Percentiles rank a stretch among this genome's conserved stretches.
phyloP scores from a whole-genome alignment of 2,329 filamentous ascomycete genomes.

The Diatrype stigma region DNA sequence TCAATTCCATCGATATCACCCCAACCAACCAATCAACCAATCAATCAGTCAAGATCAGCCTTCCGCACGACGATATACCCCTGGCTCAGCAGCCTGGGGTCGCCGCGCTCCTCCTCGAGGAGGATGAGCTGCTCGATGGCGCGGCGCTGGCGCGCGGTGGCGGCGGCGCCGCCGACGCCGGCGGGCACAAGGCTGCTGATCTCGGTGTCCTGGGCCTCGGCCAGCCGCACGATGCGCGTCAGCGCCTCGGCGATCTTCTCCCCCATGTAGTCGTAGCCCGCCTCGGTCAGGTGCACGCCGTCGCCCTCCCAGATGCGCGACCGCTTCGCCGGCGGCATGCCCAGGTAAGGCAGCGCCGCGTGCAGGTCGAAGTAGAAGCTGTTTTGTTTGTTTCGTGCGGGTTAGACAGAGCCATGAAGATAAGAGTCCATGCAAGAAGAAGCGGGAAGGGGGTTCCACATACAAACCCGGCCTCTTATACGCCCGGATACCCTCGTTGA shows the following conservation, averaged over 20 bases:
- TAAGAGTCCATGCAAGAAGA: background rate
- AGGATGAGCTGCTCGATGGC: constrained; percentile 33
- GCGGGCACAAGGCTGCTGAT: constrained; percentile 25
- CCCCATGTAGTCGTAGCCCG: constrained; percentile 61
- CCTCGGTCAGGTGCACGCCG: constrained; percentile 52
- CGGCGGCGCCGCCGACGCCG: constrained; percentile 18
- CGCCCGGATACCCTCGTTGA: constrained; percentile 51
- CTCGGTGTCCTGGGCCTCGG: constrained; percentile 27
- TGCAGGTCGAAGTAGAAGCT: constrained; percentile 56
- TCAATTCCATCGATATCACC: background rate
- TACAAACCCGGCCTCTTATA: constrained; percentile 50
- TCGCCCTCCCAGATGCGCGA: constrained; percentile 54
- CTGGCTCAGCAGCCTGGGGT: constrained; percentile 41
- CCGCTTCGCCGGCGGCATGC: constrained; percentile 41
- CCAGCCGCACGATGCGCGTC: constrained; percentile 38
- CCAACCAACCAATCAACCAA: constrained; percentile 1
- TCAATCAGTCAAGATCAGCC: constrained; percentile 44
- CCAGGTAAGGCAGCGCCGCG: constrained; percentile 49
- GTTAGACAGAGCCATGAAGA: background rate
- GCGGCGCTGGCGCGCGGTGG: constrained; percentile 21
- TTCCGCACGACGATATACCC: constrained; percentile 53
- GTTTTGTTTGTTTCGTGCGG: no score
- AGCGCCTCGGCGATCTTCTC: constrained; percentile 50
- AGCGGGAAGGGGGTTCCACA: background rate
- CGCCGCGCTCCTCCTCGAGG: constrained; percentile 48